These are phyloP conservation scores for Aspergillus sp. DNA, from an alignment of 2,329 filamentous ascomycete genomes.

Conservation along the genomic window DNA sequence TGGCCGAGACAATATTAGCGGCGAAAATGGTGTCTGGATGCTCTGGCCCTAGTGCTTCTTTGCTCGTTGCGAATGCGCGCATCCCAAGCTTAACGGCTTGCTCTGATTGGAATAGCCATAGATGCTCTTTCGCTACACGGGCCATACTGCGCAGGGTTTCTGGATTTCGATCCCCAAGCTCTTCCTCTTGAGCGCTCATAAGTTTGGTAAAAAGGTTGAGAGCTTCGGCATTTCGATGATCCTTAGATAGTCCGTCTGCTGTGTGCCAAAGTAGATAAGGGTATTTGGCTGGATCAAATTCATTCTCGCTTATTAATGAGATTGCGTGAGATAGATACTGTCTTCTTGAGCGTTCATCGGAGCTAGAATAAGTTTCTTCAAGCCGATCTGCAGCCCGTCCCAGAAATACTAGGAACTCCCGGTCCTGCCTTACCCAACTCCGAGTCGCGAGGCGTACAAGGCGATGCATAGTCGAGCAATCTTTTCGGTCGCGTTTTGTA, in stretches of 20 bases:
- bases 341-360: constrained; percentile 17
- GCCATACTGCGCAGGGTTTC: background rate
- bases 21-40: background rate
- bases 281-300: background rate
- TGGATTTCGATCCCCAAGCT: background rate
- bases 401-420: constrained; percentile 2
- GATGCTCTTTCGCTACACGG: background rate
- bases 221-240: constrained; percentile 20
- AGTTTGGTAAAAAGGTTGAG: background rate
- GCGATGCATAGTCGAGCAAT: constrained; percentile 25
- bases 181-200: background rate
- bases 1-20: background rate
- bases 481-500: background rate
- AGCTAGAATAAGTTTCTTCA: constrained; percentile 7
- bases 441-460: constrained; percentile 30
- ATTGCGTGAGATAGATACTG: constrained; percentile 20
- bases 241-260: constrained; percentile 10
- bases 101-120: background rate
- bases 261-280: background rate
- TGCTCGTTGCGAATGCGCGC: background rate
- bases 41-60: background rate
- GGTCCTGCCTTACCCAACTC: constrained; percentile 24
- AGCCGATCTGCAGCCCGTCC: constrained; percentile 7
- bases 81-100: background rate
- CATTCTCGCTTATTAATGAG: background rate